Evolutionary conservation across 148 eudicot genomes (phyloP).

Genomic region (Heliamphora exappendiculata): DNA sequence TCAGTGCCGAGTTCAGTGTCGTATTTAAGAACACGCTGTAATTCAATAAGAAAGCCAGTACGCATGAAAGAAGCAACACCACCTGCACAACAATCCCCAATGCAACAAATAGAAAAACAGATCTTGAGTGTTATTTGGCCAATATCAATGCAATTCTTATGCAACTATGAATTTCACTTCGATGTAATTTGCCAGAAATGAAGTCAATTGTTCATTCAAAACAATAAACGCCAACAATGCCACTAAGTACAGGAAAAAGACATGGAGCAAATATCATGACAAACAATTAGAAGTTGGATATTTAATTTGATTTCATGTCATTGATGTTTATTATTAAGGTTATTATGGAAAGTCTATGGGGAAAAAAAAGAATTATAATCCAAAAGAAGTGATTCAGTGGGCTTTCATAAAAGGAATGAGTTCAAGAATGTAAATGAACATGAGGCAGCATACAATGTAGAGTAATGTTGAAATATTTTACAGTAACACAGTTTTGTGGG

Average conservation of each 20-base stretch:
- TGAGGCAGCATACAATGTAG: neutral
- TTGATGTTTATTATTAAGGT: neutral
- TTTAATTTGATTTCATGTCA: neutral
- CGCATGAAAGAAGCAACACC: constrained; percentile 68
- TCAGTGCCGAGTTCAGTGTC: constrained; percentile 77
- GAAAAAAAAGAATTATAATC: neutral
- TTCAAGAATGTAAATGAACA: neutral
- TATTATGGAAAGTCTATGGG: neutral
- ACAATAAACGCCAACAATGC: neutral
- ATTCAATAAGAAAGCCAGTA: constrained; percentile 73
- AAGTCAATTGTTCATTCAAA: neutral
- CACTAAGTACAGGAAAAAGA: neutral
- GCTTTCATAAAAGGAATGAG: neutral
- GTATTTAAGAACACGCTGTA: constrained; percentile 75
- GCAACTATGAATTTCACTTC: neutral
- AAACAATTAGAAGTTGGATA: neutral
- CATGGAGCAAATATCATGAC: neutral
- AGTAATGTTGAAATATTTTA: no score
- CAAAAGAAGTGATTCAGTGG: neutral
- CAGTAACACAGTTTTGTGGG: neutral
- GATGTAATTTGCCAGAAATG: neutral
- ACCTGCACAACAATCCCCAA: constrained; percentile 20
- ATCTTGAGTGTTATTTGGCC: neutral
- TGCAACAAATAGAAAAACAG: neutral
- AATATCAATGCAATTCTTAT: neutral